A percentile compares a stretch with the other conserved stretches of the same genome.
phyloP scores from a whole-genome alignment of 2,329 filamentous ascomycete species.

The Penicillium sp. region DNA sequence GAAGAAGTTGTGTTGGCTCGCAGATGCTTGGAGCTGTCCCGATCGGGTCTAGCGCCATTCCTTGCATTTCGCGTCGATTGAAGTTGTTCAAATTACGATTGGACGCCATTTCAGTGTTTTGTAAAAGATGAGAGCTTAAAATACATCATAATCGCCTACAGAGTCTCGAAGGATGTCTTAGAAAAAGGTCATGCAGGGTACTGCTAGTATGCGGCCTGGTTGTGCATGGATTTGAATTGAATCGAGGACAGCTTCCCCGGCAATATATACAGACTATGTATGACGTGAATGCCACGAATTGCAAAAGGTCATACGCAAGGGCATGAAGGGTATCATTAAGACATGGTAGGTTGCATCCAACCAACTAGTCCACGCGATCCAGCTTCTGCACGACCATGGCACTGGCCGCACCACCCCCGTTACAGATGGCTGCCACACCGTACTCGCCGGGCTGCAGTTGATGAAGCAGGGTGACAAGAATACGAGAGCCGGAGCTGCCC shows the following conservation, averaged over 20 bases:
- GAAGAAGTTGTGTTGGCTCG: not conserved
- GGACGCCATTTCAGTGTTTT: too few relatives aligned
- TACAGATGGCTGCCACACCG: conserved; percentile 94
- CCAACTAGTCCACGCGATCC: conserved; percentile 53
- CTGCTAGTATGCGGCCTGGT: too few relatives aligned
- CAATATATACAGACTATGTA: conserved; percentile 9
- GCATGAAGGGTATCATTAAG: conserved; percentile 18
- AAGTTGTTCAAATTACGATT: too few relatives aligned
- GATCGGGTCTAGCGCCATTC: conserved; percentile 26
- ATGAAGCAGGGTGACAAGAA: conserved; percentile 86
- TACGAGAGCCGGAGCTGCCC: conserved; percentile 90
- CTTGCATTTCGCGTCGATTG: too few relatives aligned
- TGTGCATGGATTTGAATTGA: not conserved
- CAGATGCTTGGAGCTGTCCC: conserved; percentile 4
- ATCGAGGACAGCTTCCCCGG: not conserved
- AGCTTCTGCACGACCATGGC: conserved; percentile 89
- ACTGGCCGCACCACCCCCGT: conserved; percentile 89
- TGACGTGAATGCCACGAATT: not conserved
- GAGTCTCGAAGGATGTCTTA: too few relatives aligned
- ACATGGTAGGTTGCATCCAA: not conserved
- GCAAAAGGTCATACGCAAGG: not conserved
- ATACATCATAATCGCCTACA: too few relatives aligned
- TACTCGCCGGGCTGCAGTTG: conserved; percentile 92
- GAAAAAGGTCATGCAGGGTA: too few relatives aligned
- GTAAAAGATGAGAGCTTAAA: too few relatives aligned